phyloP scores from a whole-genome alignment of 208 protist genomes.

The Endotrypanum monterogeii region DNA sequence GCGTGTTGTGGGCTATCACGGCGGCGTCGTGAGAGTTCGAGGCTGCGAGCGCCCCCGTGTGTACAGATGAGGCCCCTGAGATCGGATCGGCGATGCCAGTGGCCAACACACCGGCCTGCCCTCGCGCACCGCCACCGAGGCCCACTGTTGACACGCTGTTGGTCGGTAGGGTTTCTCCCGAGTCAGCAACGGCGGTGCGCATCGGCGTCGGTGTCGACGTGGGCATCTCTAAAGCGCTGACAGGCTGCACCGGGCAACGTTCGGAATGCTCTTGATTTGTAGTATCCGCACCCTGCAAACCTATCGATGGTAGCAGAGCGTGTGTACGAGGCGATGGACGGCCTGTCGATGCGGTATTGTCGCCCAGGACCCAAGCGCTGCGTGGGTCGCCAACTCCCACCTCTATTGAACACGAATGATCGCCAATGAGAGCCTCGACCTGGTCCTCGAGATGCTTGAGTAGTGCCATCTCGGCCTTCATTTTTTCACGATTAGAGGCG shows the following conservation, averaged over 20 bases:
- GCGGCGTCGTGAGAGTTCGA: background rate
- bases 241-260: background rate
- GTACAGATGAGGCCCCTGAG: background rate
- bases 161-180: background rate
- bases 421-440: conserved; percentile 29
- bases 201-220: background rate
- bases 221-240: background rate
- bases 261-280: background rate
- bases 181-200: background rate
- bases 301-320: background rate
- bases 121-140: background rate
- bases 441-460: conserved; percentile 42
- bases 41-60: too few species aligned
- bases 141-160: background rate
- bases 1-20: background rate
- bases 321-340: background rate
- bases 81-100: background rate
- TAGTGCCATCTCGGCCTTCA: conserved; percentile 26
- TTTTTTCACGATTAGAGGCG: conserved; percentile 14
- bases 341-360: background rate
- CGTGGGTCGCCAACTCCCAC: background rate
- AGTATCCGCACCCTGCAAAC: background rate
- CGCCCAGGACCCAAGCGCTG: background rate
- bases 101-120: background rate
- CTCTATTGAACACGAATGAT: conserved; percentile 7